Evolutionary conservation across 306 rosid species (phyloP).

Genomic region (Fagus crenata): DNA sequence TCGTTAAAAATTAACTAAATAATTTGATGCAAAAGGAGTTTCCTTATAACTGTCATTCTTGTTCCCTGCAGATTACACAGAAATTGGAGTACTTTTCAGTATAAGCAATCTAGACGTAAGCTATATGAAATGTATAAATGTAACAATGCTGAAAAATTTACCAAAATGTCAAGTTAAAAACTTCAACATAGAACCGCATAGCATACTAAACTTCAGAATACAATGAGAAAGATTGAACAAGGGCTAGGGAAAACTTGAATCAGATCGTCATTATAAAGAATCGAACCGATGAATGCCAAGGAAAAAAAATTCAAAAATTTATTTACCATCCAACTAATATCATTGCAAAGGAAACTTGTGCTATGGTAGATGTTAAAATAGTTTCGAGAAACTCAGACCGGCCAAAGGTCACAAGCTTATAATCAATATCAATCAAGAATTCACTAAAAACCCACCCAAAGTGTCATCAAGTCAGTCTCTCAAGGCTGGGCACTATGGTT

Average conservation of each 20-base stretch:
- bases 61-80: not conserved
- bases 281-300: no score
- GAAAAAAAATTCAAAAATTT: no score
- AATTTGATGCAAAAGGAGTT: not conserved
- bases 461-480: no score
- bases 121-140: not conserved
- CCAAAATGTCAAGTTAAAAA: not conserved
- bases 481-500: no score
- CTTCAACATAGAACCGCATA: not conserved
- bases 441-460: no score
- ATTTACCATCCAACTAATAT: no score
- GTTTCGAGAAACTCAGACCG: no score
- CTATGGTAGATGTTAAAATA: no score
- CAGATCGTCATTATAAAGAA: not conserved
- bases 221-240: not conserved
- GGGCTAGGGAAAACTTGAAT: not conserved
- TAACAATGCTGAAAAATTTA: not conserved
- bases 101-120: not conserved
- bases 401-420: no score
- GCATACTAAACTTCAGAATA: not conserved
- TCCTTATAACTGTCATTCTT: not conserved
- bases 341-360: no score
- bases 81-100: not conserved
- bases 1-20: not conserved
- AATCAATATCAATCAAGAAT: no score